Percentiles rank a stretch among this genome's conserved stretches.
Conservation (phyloP, 2,329 filamentous ascomycete species). For the Dothideomycetidae sp. region DNA sequence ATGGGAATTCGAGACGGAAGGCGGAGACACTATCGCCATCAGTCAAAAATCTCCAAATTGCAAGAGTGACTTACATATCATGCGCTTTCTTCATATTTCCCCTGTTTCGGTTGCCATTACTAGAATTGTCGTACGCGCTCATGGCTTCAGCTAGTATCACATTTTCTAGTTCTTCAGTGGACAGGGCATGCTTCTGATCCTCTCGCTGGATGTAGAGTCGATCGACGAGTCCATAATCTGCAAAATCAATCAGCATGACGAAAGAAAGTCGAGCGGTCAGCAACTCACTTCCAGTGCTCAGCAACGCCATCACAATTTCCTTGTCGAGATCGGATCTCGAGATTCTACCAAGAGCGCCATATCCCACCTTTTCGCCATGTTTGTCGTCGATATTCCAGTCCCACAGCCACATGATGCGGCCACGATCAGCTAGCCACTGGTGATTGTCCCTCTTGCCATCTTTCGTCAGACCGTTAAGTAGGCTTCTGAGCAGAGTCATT, state of each 20-base stretch:
- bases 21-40: constrained; percentile 41
- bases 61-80: constrained; percentile 45
- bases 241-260: neutral
- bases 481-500: constrained; percentile 41
- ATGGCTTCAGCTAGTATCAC: constrained; percentile 51
- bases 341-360: constrained; percentile 45
- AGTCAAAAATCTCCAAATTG: constrained; percentile 13
- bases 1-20: constrained; percentile 45
- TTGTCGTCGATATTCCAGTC: constrained; percentile 48
- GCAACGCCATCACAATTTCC: constrained; percentile 48
- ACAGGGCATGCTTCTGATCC: constrained; percentile 35
- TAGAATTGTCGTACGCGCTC: constrained; percentile 64
- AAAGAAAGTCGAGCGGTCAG: neutral
- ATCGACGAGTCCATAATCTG: constrained; percentile 15
- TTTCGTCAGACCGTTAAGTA: constrained; percentile 42
- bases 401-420: constrained; percentile 58
- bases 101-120: constrained; percentile 62
- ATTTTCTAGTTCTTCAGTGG: constrained; percentile 39
- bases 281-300: constrained; percentile 6
- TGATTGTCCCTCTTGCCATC: constrained; percentile 43
- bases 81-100: constrained; percentile 65
- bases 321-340: constrained; percentile 48
- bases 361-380: constrained; percentile 23
- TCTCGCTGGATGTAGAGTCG: constrained; percentile 45
- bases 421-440: constrained; percentile 47